Evolutionary conservation across 371 early-diverging fungal genomes (phyloP), one percentile per base, ranked within the genome.

Genomic region (Mortierella sp.): DNA sequence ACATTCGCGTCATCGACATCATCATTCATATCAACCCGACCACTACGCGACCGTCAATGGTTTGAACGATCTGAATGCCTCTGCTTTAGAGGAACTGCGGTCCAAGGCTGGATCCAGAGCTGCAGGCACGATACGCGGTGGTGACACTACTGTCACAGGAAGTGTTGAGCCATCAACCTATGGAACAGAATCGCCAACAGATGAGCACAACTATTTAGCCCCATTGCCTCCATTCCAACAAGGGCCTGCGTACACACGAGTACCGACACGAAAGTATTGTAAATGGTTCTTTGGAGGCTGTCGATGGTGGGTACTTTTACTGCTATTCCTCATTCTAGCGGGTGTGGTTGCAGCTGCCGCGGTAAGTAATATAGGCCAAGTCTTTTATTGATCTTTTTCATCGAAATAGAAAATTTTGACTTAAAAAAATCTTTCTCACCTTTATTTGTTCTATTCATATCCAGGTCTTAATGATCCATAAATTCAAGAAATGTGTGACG

Each of bases 161-260:
- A 61, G 53, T n/a, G 47, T 28, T 3, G 80, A 79, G 35, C 23
- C 66, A 0, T 69, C 68, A 35, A 79, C 75, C 47, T 63, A 66
- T 35, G 80, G 59, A 4, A 66, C 67, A 5, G 70, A 67, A 9
- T 37, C 19, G 3, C 34, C 70, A 49, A 40, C 70, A 12, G 75
- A 68, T 49, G 81, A 71, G 28, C 75, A 80, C 51, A 80, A 73
- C 40, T 80, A 80, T 53, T 64, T 80, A 13, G 68, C 81, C 1
- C 81, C 81, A 17, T 43, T 80, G n/a, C 81, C 75, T 6, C 81
- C 81, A 10, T 80, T 80, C 35, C 81, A 80, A 49, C 53, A 58
- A 28, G 81, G 81, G 0, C 81, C 81, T 3, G 81, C 81, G 0
- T 80, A 80, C 26, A 56, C 71, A n/a, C 63, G 64, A 45, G 68